Evolutionary conservation across 805 yeast species (phyloP).

Genomic region (Sugiyamaella boreocaroliniensis): DNA sequence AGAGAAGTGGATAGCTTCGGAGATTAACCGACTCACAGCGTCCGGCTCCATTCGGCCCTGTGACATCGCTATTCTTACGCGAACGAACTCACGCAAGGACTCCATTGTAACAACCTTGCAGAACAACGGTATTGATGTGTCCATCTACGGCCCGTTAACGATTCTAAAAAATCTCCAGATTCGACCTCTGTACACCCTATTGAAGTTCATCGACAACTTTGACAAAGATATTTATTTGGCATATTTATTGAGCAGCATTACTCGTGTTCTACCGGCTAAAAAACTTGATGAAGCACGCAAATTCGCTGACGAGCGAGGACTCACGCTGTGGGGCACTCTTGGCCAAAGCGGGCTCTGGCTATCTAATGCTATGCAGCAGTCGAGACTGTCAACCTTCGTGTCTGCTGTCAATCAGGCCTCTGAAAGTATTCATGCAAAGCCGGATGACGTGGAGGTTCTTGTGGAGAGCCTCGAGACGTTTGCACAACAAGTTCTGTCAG

Average conservation of each 20-base stretch:
- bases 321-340: conserved; percentile 14
- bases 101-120: conserved; percentile 37
- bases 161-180: conserved; percentile 5
- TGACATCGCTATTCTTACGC: conserved; percentile 56
- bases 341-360: conserved; percentile 7
- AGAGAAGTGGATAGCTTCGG: conserved; percentile 51
- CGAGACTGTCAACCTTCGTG: not conserved
- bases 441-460: not conserved
- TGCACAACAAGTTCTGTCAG: not conserved
- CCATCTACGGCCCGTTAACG: conserved; percentile 5
- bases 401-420: not conserved
- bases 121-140: conserved; percentile 2
- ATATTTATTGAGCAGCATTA: conserved; percentile 11
- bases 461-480: not conserved
- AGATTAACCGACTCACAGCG: conserved; percentile 42
- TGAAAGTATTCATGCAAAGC: conserved; percentile 2
- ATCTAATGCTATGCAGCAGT: not conserved
- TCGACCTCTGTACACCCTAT: conserved; percentile 8
- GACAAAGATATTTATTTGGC: conserved; percentile 9
- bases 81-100: conserved; percentile 48
- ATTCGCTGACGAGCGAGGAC: not conserved
- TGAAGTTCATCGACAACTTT: conserved; percentile 13
- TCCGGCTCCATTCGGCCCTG: conserved; percentile 45
- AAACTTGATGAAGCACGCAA: not conserved
- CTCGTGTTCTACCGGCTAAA: conserved; percentile 2